phyloP scores from a whole-genome alignment of 306 rosid species.

The Cucurbita pepo region DNA sequence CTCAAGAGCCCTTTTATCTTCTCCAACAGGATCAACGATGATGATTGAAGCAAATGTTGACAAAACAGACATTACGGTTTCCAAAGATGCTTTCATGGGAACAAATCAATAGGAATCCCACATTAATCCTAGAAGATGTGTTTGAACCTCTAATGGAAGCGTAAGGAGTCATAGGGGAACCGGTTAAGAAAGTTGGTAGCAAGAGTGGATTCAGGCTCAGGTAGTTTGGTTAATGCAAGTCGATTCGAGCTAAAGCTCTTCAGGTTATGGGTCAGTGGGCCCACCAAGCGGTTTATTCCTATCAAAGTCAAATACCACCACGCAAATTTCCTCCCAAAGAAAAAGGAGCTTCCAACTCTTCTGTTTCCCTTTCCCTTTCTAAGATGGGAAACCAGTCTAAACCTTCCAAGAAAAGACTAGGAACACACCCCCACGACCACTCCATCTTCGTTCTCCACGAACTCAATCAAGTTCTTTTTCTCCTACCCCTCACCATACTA shows the following conservation, averaged over 20 bases:
- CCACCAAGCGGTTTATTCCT: background rate
- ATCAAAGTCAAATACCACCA: background rate
- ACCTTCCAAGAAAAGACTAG: background rate
- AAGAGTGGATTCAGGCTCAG: too few relatives aligned
- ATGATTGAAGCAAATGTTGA: too few relatives aligned
- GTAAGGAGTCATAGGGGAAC: background rate
- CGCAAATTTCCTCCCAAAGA: background rate
- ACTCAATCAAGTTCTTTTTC: background rate
- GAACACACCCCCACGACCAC: background rate
- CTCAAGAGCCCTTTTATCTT: too few relatives aligned
- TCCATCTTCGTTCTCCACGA: background rate
- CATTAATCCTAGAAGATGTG: too few relatives aligned
- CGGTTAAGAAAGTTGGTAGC: too few relatives aligned
- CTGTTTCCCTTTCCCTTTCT: background rate
- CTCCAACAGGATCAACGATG: too few relatives aligned
- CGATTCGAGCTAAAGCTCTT: too few relatives aligned
- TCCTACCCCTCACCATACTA: background rate
- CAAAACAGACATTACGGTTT: too few relatives aligned
- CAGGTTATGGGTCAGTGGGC: background rate
- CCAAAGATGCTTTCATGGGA: too few relatives aligned
- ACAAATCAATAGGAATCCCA: too few relatives aligned
- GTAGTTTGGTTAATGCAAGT: too few relatives aligned
- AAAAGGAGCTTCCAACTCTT: background rate
- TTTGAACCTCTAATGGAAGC: too few relatives aligned
- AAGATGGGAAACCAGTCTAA: background rate